Evolutionary conservation across 1,284 basidiomycete species (phyloP), one percentile per base, ranked within the genome.

Genomic region (Sanghuangporus sanghuang): DNA sequence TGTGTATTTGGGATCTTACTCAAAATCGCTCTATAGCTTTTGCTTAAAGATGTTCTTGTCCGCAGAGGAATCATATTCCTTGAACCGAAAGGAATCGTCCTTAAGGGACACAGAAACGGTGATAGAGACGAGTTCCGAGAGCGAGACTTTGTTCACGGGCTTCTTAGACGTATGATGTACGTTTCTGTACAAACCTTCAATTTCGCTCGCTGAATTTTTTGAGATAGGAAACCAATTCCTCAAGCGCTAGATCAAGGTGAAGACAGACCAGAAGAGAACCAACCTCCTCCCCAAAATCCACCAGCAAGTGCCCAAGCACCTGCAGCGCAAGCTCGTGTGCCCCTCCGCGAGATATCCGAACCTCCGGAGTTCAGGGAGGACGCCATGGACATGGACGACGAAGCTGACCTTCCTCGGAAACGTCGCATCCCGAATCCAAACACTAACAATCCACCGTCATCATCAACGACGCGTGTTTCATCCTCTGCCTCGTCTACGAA

Each of bases 11-110:
- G 53, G 23, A n/a, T 35, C 40, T 32, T 27, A n/a, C 8, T 52
- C 12, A 40, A 18, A 2, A 46, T n/a, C 16, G 44, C 44, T 48
- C 7, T 38, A 7, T 66, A 93, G 90, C 77, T 93, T 70, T 71
- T 85, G 50, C 73, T 93, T 46, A 85, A 83, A 71, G 78, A 87
- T 64, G 84, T 85, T 2, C 74, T 78, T 12, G 78, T 92, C 53
- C 81, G 85, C 39, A 77, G 79, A 56, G 89, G 89, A 7, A 83
- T 87, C 50, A 84, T 83, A 0, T 86, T 87, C 66, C 81, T 93
- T 2, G 85, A 91, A 69, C 89, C 89, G 2, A 72, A 73, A 14
- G 84, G 79, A n/a, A 77, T 89, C 14, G 73, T 72, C 2, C 67
- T 90, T 59, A 79, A 85, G 66, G 89, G 87, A 1, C 79, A 85